These are phyloP conservation scores for Penicillium sp. DNA, from an alignment of 2,329 filamentous ascomycete genomes.

Conservation along the genomic window DNA sequence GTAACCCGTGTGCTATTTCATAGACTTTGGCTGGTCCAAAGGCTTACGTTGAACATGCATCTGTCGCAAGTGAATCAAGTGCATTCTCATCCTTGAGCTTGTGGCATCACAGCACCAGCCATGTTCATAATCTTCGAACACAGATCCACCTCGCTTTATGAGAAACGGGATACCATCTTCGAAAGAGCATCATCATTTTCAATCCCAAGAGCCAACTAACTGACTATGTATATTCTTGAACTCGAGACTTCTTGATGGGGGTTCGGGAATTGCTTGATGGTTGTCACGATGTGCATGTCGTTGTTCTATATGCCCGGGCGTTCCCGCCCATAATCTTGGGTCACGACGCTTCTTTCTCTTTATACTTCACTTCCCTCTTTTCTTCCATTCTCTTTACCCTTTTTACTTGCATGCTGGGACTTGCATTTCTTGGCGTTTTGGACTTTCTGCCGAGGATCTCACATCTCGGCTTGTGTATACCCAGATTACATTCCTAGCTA, in stretches of 20 bases:
- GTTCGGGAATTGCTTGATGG: not conserved
- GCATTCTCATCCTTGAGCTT: not conserved
- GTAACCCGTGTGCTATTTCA: not conserved
- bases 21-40: slow-evolving; percentile 11
- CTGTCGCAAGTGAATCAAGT: not conserved
- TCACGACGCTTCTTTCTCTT: not conserved
- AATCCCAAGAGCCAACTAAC: not conserved
- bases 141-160: not conserved
- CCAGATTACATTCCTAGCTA: slow-evolving; percentile 2
- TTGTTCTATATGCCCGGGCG: not conserved
- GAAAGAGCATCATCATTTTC: not conserved
- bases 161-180: not conserved
- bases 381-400: not conserved
- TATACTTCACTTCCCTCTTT: not conserved
- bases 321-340: not conserved
- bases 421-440: slow-evolving; percentile 11
- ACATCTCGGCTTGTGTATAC: slow-evolving; percentile 8
- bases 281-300: slow-evolving; percentile 8
- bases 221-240: not conserved
- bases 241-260: not conserved
- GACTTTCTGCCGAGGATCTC: not conserved
- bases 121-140: not conserved
- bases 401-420: slow-evolving; percentile 5
- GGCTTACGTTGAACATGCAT: not conserved
- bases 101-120: not conserved